Evolutionary conservation across 202 grass and related monocot species (phyloP), one percentile per base, ranked within the genome.

Genomic region (Panicum hallii): DNA sequence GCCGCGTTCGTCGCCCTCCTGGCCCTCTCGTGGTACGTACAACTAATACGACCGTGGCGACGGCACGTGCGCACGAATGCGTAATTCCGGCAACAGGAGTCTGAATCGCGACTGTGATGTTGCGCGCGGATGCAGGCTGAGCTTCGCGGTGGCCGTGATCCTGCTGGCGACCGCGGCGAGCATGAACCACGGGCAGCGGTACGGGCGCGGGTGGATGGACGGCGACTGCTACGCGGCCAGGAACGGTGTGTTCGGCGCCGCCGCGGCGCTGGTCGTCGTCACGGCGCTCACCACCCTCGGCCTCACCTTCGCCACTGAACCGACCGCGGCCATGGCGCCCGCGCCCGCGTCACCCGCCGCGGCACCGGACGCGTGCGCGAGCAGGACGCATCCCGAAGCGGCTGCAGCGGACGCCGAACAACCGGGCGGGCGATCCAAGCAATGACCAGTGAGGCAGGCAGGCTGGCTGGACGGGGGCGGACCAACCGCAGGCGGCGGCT

Each of bases 171-270:
- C 89, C 0, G 96, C 89, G 3, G 63, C 96, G 82, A 95, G 91
- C 96, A 99, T 99, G 93, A 95, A 95, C 88, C 42, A 30, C 47
- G 89, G 91, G 72, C 96, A 95, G 92, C 43, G 77, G 4, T 99
- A 99, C 66, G 93, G 96, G 40, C 82, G 71, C 15, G 96, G 96
- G 38, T 99, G 96, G 96, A 89, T 95, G 89, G 90, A 99, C 86
- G 96, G 93, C 82, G 89, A 95, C 56, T 99, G 93, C 82, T 99
- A 99, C 86, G 22, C 95, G 43, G 88, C 92, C 19, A 83, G 44
- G 49, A 89, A 66, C 68, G 96, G 93, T 64, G 88, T 95, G 13
- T 99, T 92, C 81, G 86, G 63, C 11, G 89, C 75, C 43, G 93
- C 86, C 1, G 90, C 93, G 38, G 70, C 63, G 6, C 74, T 95